A percentile compares a stretch with the other conserved stretches of the same genome.
phyloP scores from a whole-genome alignment of 352 stramenopile genomes.

The Halophytophthora batemanensis region DNA sequence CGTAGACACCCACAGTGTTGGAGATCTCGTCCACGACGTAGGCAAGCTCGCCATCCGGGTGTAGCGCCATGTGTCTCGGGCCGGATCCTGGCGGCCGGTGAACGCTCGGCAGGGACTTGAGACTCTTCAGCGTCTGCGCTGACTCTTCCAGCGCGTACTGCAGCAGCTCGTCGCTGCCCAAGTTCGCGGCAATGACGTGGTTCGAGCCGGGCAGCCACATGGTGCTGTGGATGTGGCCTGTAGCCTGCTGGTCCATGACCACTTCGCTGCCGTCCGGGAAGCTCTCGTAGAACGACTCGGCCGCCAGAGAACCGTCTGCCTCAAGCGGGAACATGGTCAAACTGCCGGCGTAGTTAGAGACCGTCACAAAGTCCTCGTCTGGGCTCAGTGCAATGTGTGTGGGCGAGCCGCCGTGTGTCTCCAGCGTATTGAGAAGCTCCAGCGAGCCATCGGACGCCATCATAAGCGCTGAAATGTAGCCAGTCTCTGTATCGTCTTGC shows the following conservation, averaged over 20 bases:
- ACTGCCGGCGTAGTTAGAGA: conserved; percentile 67
- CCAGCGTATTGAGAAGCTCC: conserved; percentile 45
- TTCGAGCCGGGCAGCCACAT: conserved; percentile 49
- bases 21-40: conserved; percentile 65
- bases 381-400: conserved; percentile 54
- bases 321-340: conserved; percentile 55
- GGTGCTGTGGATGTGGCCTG: conserved; percentile 60
- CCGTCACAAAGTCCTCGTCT: conserved; percentile 45
- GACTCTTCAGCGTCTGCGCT: conserved; percentile 32
- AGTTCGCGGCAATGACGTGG: conserved; percentile 44
- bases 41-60: conserved; percentile 35
- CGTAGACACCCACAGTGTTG: conserved; percentile 60
- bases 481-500: conserved; percentile 30
- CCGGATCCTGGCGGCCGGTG: conserved; percentile 36
- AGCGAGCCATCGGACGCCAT: conserved; percentile 31
- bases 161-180: conserved; percentile 60
- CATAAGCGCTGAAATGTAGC: conserved; percentile 47
- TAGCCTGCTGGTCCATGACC: conserved; percentile 36
- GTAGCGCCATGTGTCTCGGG: conserved; percentile 63
- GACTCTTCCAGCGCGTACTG: conserved; percentile 42
- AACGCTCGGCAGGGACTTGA: conserved; percentile 12
- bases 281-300: conserved; percentile 33
- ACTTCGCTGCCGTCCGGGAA: conserved; percentile 38
- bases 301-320: conserved; percentile 36
- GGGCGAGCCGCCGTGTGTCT: conserved; percentile 41